These are phyloP conservation scores for Zygoascus tannicola DNA, from an alignment of 805 yeast species.

Conservation along the genomic window DNA sequence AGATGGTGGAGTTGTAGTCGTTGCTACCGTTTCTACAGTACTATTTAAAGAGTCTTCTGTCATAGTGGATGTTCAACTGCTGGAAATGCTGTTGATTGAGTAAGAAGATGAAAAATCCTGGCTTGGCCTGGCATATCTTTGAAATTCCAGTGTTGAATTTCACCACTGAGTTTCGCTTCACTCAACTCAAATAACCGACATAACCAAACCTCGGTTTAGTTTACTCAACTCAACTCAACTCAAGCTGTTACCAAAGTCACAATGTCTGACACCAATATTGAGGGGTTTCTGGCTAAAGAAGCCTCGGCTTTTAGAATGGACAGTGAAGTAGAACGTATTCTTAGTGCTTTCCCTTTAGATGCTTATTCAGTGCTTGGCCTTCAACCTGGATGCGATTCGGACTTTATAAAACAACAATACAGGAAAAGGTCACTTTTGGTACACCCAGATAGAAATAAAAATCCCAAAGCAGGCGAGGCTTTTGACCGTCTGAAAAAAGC, in stretches of 20 bases:
- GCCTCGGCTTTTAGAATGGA: slow-evolving; percentile 31
- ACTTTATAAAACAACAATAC: slow-evolving; percentile 39
- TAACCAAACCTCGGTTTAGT: too few relatives aligned
- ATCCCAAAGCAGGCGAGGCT: slow-evolving; percentile 53
- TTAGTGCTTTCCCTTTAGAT: slow-evolving; percentile 40
- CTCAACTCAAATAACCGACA: too few relatives aligned
- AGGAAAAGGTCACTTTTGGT: slow-evolving; percentile 53
- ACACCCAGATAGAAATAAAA: slow-evolving; percentile 58
- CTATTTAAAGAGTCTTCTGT: too few relatives aligned
- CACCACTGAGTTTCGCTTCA: too few relatives aligned
- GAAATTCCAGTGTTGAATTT: too few relatives aligned
- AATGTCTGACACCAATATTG: too few relatives aligned
- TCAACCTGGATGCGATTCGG: slow-evolving; percentile 33
- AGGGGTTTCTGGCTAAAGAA: slow-evolving; percentile 24
- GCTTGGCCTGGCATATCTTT: too few relatives aligned
- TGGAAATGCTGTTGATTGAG: too few relatives aligned
- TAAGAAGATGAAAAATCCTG: too few relatives aligned
- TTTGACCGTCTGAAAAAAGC: slow-evolving; percentile 56
- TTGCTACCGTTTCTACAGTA: too few relatives aligned
- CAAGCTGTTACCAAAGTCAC: too few relatives aligned
- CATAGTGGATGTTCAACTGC: background rate
- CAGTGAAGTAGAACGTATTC: slow-evolving; percentile 47
- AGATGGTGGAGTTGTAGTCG: background rate
- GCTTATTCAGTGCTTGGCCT: slow-evolving; percentile 45
- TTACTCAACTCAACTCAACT: too few relatives aligned